These are phyloP conservation scores for Microdochium nivale DNA, from an alignment of 2,329 filamentous ascomycete genomes.

Conservation along the genomic window DNA sequence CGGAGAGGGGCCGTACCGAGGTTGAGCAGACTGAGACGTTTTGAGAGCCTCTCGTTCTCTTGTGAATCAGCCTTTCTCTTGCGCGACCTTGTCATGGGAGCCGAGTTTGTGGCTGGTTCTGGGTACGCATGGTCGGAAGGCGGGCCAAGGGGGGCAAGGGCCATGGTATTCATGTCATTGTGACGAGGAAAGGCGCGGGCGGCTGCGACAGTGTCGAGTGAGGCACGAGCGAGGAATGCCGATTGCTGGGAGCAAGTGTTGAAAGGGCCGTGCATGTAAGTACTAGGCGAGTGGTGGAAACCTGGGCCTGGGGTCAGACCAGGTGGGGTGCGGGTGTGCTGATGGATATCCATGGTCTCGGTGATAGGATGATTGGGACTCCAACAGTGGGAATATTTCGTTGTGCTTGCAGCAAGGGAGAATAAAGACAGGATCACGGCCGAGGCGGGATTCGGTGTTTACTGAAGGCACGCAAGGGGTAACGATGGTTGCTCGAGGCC, in stretches of 20 bases:
- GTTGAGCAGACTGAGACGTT: constrained; percentile 74
- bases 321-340: not conserved
- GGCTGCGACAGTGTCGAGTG: not conserved
- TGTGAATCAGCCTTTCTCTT: constrained; percentile 55
- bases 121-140: constrained; percentile 2
- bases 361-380: too few species aligned
- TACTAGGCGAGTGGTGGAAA: constrained; percentile 1
- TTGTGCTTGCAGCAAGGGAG: too few species aligned
- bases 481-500: too few species aligned
- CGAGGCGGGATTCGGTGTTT: too few species aligned
- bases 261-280: constrained; percentile 3
- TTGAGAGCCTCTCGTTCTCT: constrained; percentile 68
- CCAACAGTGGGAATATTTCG: too few species aligned
- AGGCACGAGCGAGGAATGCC: not conserved
- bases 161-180: not conserved
- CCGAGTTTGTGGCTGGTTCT: constrained; percentile 3
- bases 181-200: not conserved
- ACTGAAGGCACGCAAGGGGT: too few species aligned
- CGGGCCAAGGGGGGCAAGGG: not conserved
- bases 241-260: not conserved
- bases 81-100: constrained; percentile 2
- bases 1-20: constrained; percentile 48
- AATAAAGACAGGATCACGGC: not conserved
- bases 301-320: not conserved
- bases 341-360: constrained; percentile 11